A percentile compares a stretch with the other conserved stretches of the same genome.
These are phyloP conservation scores for Suhomyces bolitotheri DNA, from an alignment of 1,139 yeast species.

Conservation along the genomic window DNA sequence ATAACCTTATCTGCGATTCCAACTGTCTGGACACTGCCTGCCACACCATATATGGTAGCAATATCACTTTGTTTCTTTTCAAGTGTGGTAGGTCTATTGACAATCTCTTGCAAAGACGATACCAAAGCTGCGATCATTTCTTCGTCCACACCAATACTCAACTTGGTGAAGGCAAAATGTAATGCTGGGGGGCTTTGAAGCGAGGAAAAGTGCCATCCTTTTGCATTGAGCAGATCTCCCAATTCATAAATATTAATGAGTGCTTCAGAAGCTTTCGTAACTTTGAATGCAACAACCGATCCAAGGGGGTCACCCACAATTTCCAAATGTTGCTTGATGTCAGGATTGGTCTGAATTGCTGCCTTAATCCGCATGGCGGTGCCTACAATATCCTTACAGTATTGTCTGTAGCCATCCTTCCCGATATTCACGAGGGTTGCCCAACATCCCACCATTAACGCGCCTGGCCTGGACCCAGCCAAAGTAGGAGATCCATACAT, in stretches of 20 bases:
- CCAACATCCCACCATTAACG: slow-evolving; percentile 96
- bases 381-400: slow-evolving; percentile 65
- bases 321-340: slow-evolving; percentile 43
- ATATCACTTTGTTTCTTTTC: slow-evolving; percentile 54
- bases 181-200: slow-evolving; percentile 88
- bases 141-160: slow-evolving; percentile 64
- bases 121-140: slow-evolving; percentile 61
- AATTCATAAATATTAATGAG: slow-evolving; percentile 68
- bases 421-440: slow-evolving; percentile 85
- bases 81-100: slow-evolving; percentile 27
- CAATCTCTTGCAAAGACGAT: slow-evolving; percentile 45
- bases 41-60: slow-evolving; percentile 91
- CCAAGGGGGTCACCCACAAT: slow-evolving; percentile 83
- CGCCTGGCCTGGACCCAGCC: slow-evolving; percentile 98
- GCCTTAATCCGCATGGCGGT: slow-evolving; percentile 61
- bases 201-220: slow-evolving; percentile 90
- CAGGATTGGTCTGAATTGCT: slow-evolving; percentile 41
- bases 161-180: slow-evolving; percentile 82
- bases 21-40: slow-evolving; percentile 80
- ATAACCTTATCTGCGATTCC: slow-evolving; percentile 84
- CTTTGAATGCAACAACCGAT: slow-evolving; percentile 78
- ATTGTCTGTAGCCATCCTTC: slow-evolving; percentile 68
- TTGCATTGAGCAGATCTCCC: slow-evolving; percentile 62
- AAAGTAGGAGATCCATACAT: slow-evolving; percentile 94
- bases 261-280: slow-evolving; percentile 28